These are phyloP conservation scores for Globisporangium nunn DNA, from an alignment of 352 stramenopile genomes.

Conservation along the genomic window DNA sequence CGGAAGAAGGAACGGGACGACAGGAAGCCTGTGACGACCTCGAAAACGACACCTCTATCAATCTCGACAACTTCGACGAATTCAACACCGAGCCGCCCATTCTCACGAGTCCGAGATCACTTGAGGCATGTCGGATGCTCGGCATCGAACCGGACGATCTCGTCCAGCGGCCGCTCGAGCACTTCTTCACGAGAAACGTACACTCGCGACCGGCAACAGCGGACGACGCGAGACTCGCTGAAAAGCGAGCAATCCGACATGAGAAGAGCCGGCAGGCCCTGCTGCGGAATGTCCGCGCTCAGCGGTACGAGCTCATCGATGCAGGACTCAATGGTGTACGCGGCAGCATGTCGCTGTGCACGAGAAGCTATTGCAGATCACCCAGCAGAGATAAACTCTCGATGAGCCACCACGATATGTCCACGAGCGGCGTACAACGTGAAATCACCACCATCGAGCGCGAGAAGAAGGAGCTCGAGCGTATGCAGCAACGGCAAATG, in stretches of 20 bases:
- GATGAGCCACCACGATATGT: conserved; percentile 10
- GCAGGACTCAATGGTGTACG: conserved; percentile 34
- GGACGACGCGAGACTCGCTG: conserved; percentile 30
- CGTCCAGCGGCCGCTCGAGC: conserved; percentile 41
- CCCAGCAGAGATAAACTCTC: conserved; percentile 28
- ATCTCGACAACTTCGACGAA: conserved; percentile 67
- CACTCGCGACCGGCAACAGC: neutral
- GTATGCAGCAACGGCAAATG: conserved; percentile 60
- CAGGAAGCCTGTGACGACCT: conserved; percentile 9
- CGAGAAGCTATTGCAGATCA: conserved; percentile 51
- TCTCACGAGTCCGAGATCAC: conserved; percentile 57
- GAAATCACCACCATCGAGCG: conserved; percentile 58
- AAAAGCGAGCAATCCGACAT: conserved; percentile 50
- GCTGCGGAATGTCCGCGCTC: conserved; percentile 37
- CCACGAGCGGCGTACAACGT: conserved; percentile 9
- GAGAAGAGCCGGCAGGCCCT: conserved; percentile 51
- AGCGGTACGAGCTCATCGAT: conserved; percentile 54
- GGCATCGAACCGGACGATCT: conserved; percentile 65
- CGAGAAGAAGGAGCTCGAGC: conserved; percentile 60
- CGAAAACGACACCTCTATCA: conserved; percentile 18
- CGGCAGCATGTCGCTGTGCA: conserved; percentile 41
- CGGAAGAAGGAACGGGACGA: neutral
- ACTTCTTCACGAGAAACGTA: conserved; percentile 35
- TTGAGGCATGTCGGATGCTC: conserved; percentile 68
- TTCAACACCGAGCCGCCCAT: conserved; percentile 23